Evolutionary conservation across 2,329 filamentous ascomycete species (phyloP).

Genomic region (Endocalyx cinctus): DNA sequence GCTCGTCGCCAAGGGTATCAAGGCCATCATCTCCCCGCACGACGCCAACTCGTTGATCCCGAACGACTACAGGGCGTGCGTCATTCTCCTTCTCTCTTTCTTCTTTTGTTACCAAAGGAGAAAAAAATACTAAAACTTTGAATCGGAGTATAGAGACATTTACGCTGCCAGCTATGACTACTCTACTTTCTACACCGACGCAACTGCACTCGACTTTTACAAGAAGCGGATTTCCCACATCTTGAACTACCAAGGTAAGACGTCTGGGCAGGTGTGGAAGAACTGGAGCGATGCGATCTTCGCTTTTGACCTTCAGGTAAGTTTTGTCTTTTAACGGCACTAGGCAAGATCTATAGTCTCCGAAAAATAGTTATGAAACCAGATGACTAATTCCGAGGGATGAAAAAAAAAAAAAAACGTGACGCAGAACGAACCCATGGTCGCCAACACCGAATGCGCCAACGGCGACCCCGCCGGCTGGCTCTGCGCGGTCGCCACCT

Average conservation of each 20-base stretch:
- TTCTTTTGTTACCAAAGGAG: no score
- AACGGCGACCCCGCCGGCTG: slow-evolving; percentile 18
- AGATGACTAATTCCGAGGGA: no score
- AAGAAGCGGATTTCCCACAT: slow-evolving; percentile 25
- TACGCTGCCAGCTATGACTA: no score
- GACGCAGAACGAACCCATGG: slow-evolving; percentile 31
- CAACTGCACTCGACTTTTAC: slow-evolving; percentile 24
- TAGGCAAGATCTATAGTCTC: no score
- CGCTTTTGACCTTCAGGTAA: slow-evolving; percentile 27
- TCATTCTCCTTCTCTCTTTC: no score
- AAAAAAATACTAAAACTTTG: background rate
- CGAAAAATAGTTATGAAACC: no score
- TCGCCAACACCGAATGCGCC: slow-evolving; percentile 14
- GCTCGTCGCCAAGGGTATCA: slow-evolving; percentile 23
- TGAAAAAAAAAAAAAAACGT: no score
- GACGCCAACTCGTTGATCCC: slow-evolving; percentile 22
- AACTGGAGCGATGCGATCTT: slow-evolving; percentile 27
- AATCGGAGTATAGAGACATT: no score
- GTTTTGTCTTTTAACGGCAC: background rate
- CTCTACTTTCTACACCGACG: slow-evolving; percentile 25
- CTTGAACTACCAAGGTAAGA: slow-evolving; percentile 25
- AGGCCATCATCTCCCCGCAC: slow-evolving; percentile 27
- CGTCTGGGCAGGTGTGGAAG: slow-evolving; percentile 27
- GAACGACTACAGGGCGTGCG: slow-evolving; percentile 16
- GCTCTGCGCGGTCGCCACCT: slow-evolving; percentile 27